Conservation (phyloP, 2,329 filamentous ascomycete genomes). For the Helotiales sp. region DNA sequence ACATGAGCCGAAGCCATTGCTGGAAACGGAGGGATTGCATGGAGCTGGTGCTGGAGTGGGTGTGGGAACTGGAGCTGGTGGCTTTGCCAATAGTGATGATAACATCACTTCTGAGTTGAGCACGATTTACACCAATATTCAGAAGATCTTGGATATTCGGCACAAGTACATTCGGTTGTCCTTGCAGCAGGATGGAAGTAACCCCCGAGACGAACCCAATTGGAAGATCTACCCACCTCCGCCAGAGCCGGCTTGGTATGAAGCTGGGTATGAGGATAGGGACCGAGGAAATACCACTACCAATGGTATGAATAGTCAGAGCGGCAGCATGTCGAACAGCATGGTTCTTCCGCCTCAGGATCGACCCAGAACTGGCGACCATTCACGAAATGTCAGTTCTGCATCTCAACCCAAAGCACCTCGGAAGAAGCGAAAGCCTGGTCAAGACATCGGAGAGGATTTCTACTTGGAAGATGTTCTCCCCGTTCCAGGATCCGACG, state of each 20-base stretch:
- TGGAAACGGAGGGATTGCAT: conserved; percentile 59
- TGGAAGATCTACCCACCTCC: conserved; percentile 93
- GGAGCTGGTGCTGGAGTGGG: conserved; percentile 63
- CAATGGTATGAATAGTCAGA: conserved; percentile 50
- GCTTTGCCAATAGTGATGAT: conserved; percentile 73
- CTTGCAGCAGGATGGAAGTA: conserved; percentile 79
- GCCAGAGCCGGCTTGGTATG: conserved; percentile 88
- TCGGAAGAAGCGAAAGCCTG: conserved; percentile 76
- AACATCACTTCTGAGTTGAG: conserved; percentile 83
- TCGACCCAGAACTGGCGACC: conserved; percentile 35
- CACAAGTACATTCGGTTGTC: conserved; percentile 89
- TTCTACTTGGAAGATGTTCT: conserved; percentile 81
- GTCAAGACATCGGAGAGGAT: conserved; percentile 88
- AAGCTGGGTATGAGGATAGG: conserved; percentile 43
- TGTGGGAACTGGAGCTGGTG: conserved; percentile 63
- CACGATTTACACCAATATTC: conserved; percentile 87
- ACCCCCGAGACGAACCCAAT: conserved; percentile 80
- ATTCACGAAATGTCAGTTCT: conserved; percentile 27
- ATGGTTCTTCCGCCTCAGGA: conserved; percentile 41
- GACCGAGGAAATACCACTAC: conserved; percentile 30
- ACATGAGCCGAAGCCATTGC: conserved; percentile 58
- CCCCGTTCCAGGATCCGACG: conserved; percentile 72
- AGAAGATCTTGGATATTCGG: conserved; percentile 84
- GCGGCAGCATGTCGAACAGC: conserved; percentile 50
- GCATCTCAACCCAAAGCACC: conserved; percentile 48